Percentiles rank a stretch among this genome's conserved stretches.
Conservation (phyloP, 495 filamentous ascomycete species). For the Lepraria neglecta region DNA sequence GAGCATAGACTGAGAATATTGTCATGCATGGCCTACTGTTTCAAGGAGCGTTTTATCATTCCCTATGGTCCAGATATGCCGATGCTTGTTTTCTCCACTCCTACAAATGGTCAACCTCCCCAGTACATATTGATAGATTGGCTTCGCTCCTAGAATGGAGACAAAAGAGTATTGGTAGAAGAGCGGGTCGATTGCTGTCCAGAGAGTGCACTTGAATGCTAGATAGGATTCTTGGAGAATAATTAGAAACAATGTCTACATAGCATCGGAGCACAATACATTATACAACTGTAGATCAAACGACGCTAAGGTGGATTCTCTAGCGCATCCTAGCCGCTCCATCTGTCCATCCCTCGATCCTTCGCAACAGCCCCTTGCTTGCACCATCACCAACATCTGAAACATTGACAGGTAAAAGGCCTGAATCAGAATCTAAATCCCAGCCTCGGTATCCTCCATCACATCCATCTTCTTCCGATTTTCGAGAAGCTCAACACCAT, state of each 20-base stretch:
- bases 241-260: background rate
- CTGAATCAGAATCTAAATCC: background rate
- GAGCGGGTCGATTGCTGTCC: background rate
- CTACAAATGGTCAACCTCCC: background rate
- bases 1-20: too few species aligned
- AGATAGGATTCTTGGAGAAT: too few species aligned
- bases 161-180: background rate
- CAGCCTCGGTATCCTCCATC: background rate
- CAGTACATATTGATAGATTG: conserved; percentile 2
- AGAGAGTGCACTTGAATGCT: background rate
- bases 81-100: conserved; percentile 6
- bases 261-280: background rate
- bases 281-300: background rate
- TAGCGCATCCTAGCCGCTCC: conserved; percentile 8
- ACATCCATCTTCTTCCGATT: background rate
- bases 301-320: conserved; percentile 1
- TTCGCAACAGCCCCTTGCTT: background rate
- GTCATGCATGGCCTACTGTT: too few species aligned
- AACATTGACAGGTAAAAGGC: background rate
- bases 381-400: background rate
- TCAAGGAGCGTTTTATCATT: background rate
- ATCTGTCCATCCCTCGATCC: background rate
- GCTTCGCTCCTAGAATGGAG: conserved; percentile 1
- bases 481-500: background rate
- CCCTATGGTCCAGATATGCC: background rate